Evolutionary conservation across 345 rosid species (phyloP).

Genomic region (Arabidopsis arenosa): DNA sequence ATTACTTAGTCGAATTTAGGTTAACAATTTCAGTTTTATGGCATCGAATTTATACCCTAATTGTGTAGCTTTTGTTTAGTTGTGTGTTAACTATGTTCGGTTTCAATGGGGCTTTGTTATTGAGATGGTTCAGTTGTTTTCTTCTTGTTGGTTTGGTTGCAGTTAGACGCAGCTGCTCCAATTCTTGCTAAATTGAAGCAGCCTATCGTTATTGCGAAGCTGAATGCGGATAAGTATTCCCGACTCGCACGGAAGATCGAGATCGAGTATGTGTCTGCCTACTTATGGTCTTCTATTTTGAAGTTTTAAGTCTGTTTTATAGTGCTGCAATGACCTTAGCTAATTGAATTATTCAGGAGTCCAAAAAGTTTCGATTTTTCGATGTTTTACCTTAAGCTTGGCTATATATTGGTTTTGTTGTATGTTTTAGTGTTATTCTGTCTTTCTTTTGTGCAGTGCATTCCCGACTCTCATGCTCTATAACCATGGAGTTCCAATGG

Average conservation of each 20-base stretch:
- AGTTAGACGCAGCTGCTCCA: slow-evolving; percentile 95
- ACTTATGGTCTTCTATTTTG: slow-evolving; percentile 1
- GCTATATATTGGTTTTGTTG: no score
- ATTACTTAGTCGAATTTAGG: slow-evolving; percentile 5
- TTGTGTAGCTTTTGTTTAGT: no score
- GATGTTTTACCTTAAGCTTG: neutral
- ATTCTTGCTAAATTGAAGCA: slow-evolving; percentile 67
- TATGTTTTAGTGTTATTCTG: neutral
- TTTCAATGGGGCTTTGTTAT: slow-evolving; percentile 3
- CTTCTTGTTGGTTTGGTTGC: slow-evolving; percentile 39
- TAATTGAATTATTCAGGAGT: neutral
- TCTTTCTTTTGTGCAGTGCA: slow-evolving; percentile 54
- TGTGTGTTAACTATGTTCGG: neutral
- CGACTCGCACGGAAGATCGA: slow-evolving; percentile 75
- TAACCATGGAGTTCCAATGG: slow-evolving; percentile 80
- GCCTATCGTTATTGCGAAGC: slow-evolving; percentile 85
- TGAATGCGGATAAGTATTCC: slow-evolving; percentile 79
- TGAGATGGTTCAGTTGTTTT: neutral
- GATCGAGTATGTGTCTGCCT: slow-evolving; percentile 61
- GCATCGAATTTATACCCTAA: neutral
- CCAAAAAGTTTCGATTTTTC: neutral
- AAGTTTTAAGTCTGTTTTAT: neutral
- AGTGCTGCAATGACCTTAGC: neutral
- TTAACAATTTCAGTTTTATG: neutral
- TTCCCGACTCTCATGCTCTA: slow-evolving; percentile 85